Evolutionary conservation across 257 asterid species (phyloP), one percentile per base, ranked within the genome.

Genomic region (Jacaranda mimosifolia): DNA sequence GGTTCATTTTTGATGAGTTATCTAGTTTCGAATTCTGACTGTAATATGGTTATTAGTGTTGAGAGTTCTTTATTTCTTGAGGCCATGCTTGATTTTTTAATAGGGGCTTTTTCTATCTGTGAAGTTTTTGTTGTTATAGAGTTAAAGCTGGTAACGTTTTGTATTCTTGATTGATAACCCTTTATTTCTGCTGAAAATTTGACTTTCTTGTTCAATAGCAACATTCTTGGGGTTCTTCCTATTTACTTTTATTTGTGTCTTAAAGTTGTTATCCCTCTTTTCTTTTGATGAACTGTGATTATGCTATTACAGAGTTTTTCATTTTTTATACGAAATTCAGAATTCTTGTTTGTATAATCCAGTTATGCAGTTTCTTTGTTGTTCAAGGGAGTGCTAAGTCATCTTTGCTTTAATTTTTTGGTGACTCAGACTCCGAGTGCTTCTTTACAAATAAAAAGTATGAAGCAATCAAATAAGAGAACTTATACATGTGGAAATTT

Each of bases 351-450:
- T 63, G 19, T 51, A 7, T 43, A 36, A 18, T 78, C 73, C 36
- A 49, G 67, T 62, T 56, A 42, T 40, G 64, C 72, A 70, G 82
- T 55, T 81, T 84, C 70, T 72, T 79, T 84, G 82, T 76, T 68
- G 43, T 79, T 67, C 81, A 81, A 84, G 85, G 78, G 83, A 81
- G 75, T 62, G 81, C 63, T 57, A 70, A 70, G 59, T 70, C 65
- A 83, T 73, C 86, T 79, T 85, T 85, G 84, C 84, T 82, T 82
- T 64, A 82, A 68, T 75, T 70, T 14, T 76, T 63, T 59, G 79
- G 84, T 82, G 63, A 68, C 82, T 73, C 68, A 45, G 73, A 73
- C 79, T 85, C 79, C 74, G 81, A 85, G 82, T 68, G 46, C 18
- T 63, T 51, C 70, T 85, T 83, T 68, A 68, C 7, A 59, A 73